Conservation (phyloP, 1,284 basidiomycete species). For the Leccinum griseonigrum region DNA sequence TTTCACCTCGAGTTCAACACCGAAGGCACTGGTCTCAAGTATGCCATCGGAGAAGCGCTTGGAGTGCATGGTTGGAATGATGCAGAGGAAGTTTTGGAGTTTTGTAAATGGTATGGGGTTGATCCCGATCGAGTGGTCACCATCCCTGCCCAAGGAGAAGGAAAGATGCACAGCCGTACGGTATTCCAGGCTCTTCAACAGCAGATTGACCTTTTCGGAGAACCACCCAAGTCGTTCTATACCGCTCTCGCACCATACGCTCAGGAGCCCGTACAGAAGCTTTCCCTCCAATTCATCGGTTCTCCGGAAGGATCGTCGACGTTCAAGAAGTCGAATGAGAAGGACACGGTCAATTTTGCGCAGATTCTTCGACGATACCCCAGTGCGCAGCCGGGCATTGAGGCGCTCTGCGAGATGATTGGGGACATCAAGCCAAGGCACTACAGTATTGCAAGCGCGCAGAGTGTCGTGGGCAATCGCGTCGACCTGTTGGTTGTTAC, state of each 20-base stretch:
- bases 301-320: slow-evolving; percentile 88
- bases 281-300: slow-evolving; percentile 90
- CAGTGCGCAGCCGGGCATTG: slow-evolving; percentile 78
- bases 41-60: slow-evolving; percentile 95
- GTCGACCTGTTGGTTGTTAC: slow-evolving; percentile 96
- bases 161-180: slow-evolving; percentile 82
- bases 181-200: slow-evolving; percentile 95
- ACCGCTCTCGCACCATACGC: slow-evolving; percentile 83
- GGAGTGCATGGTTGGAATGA: slow-evolving; percentile 99
- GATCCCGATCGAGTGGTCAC: slow-evolving; percentile 82
- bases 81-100: slow-evolving; percentile 81
- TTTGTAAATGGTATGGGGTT: slow-evolving; percentile 90
- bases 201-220: slow-evolving; percentile 95
- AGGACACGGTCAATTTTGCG: slow-evolving; percentile 93
- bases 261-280: slow-evolving; percentile 68
- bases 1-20: slow-evolving; percentile 99
- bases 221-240: slow-evolving; percentile 96
- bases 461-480: slow-evolving; percentile 91
- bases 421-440: slow-evolving; percentile 97
- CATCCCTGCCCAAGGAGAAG: slow-evolving; percentile 67
- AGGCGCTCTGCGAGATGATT: slow-evolving; percentile 83
- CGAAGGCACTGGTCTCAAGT: slow-evolving; percentile 89
- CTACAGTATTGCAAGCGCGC: slow-evolving; percentile 96
- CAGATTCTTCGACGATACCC: slow-evolving; percentile 83
- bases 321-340: slow-evolving; percentile 95